A percentile compares a stretch with the other conserved stretches of the same genome.
Conservation (phyloP, 345 rosid genomes). For the Triadica sebifera region DNA sequence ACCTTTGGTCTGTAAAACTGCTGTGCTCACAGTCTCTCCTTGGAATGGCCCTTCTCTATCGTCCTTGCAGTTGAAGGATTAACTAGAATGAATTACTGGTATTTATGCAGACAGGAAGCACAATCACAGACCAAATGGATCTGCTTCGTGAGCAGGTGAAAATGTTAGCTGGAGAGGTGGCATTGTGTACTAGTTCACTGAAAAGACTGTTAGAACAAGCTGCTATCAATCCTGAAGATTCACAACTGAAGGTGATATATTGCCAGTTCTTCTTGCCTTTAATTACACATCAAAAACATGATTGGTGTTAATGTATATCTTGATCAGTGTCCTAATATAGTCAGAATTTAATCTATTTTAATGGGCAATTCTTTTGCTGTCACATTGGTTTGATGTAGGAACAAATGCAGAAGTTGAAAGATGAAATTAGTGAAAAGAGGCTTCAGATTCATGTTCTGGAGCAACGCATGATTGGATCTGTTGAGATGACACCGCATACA, state of each 20-base stretch:
- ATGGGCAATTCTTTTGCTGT: slow-evolving; percentile 8
- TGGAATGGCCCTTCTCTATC: no score
- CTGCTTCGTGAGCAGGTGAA: slow-evolving; percentile 73
- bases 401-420: slow-evolving; percentile 53
- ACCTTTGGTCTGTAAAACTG: no score
- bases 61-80: slow-evolving; percentile 14
- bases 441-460: slow-evolving; percentile 56
- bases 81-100: slow-evolving; percentile 18
- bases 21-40: no score
- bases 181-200: slow-evolving; percentile 58
- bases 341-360: not conserved
- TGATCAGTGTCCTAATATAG: not conserved
- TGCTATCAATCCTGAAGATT: slow-evolving; percentile 45
- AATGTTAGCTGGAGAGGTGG: slow-evolving; percentile 72
- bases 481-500: slow-evolving; percentile 38
- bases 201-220: slow-evolving; percentile 62
- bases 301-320: not conserved
- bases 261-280: not conserved
- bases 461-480: slow-evolving; percentile 59
- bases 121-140: slow-evolving; percentile 70
- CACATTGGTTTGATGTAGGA: slow-evolving; percentile 36
- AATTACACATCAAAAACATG: slow-evolving; percentile 2
- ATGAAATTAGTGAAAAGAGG: slow-evolving; percentile 62
- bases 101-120: slow-evolving; percentile 47
- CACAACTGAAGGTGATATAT: slow-evolving; percentile 40